Conservation (phyloP, 1,139 yeast species). For the Candida sp. region DNA sequence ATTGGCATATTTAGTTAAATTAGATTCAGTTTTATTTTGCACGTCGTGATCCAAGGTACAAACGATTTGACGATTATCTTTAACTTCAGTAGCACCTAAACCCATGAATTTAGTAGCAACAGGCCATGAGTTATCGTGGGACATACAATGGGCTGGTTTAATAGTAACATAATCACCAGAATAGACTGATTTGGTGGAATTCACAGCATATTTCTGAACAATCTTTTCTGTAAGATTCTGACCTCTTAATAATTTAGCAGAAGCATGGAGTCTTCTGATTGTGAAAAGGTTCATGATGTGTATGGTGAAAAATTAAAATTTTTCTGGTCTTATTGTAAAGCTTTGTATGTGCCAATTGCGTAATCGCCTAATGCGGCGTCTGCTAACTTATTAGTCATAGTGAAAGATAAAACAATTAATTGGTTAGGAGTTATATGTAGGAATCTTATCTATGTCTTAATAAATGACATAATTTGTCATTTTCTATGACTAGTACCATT, state of each 20-base stretch:
- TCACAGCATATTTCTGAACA: conserved; percentile 90
- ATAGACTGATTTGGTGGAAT: conserved; percentile 70
- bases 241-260: conserved; percentile 28
- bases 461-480: not conserved
- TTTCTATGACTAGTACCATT: too few species aligned
- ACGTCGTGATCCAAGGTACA: conserved; percentile 98
- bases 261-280: conserved; percentile 11
- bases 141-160: conserved; percentile 96
- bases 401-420: too few species aligned
- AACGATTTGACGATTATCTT: conserved; percentile 86
- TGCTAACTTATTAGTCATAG: not conserved
- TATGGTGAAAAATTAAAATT: too few species aligned
- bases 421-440: not conserved
- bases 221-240: conserved; percentile 95
- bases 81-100: conserved; percentile 80
- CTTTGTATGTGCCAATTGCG: not conserved
- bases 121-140: conserved; percentile 99
- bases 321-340: not conserved
- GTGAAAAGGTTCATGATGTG: not conserved
- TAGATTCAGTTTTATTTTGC: conserved; percentile 86
- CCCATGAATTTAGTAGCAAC: conserved; percentile 97
- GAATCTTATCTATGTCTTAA: not conserved
- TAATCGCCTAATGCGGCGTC: not conserved
- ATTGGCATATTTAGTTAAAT: conserved; percentile 80
- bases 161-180: conserved; percentile 96